Conservation (phyloP, 176 grass and related monocot genomes). For the Areca catechu region DNA sequence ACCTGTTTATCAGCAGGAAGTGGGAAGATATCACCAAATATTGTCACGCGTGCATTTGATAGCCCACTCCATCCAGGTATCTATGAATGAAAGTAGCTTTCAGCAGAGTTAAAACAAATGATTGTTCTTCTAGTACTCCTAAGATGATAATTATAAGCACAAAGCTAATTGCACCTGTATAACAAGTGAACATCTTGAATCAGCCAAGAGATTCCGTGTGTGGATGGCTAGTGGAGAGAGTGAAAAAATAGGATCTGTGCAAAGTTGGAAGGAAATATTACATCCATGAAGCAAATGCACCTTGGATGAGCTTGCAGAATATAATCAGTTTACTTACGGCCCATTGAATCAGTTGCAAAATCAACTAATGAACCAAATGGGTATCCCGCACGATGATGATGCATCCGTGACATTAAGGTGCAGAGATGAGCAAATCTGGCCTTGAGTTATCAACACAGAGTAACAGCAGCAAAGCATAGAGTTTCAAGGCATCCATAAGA, state of each 20-base stretch:
- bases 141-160: neutral
- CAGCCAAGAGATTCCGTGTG: constrained; percentile 78
- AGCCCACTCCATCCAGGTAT: constrained; percentile 97
- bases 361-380: constrained; percentile 98
- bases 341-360: constrained; percentile 81
- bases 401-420: constrained; percentile 95
- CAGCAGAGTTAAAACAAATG: too few species aligned
- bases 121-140: too few species aligned
- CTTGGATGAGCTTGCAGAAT: neutral
- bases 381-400: constrained; percentile 78
- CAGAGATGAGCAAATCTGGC: constrained; percentile 86
- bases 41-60: constrained; percentile 92
- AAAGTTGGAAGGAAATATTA: neutral
- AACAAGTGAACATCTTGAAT: constrained; percentile 90
- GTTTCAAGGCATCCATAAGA: too few species aligned
- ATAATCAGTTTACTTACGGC: constrained; percentile 52
- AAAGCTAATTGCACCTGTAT: constrained; percentile 47
- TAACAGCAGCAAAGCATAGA: too few species aligned
- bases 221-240: constrained; percentile 91
- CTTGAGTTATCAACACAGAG: constrained; percentile 11
- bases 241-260: constrained; percentile 90
- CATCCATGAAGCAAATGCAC: too few species aligned
- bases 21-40: constrained; percentile 91
- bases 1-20: constrained; percentile 80
- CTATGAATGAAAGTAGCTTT: constrained; percentile 19